Evolutionary conservation across 2,329 filamentous ascomycete species (phyloP), one percentile per base, ranked within the genome.

Genomic region (Aspergillus felis): DNA sequence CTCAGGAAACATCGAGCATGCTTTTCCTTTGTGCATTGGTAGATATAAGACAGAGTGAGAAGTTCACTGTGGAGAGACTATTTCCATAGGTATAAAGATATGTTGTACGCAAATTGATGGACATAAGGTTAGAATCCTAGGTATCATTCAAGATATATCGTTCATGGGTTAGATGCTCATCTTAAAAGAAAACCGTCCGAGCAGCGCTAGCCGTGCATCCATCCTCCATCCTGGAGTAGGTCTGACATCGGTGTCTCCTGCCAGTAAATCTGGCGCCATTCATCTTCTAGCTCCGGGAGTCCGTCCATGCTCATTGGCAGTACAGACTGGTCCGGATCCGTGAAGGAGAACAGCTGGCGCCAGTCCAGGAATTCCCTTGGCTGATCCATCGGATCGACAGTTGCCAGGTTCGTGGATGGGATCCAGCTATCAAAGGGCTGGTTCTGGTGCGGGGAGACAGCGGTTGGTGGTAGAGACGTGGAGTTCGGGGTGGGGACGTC

Each of bases 251-350:
- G 74, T 1, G 73, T 72, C 54, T 77, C 75, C 58, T 76, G 74
- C 68, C 74, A 73, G 55, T 78, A 78, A 8, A 78, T 71, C 58
- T 77, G 74, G n/a, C 75, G 71, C 75, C 75, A 78, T 62, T 78
- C 75, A 44, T 77, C 72, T 61, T 77, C 74, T 55, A 77, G 65
- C 50, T 77, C 74, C 4, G 72, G 69, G 3, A 76, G 61, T 22
- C 72, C 71, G 51, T 76, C 75, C 49, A 73, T 65, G 5, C 70
- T 66, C 60, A 75, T 70, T 2, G 74, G 71, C 5, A 70, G 71
- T 4, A 69, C 67, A 3, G 73, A 68, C 27, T 74, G 68, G 14
- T 75, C 74, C 17, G 71, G 60, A 56, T 75, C 74, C 3, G 69
- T 69, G 49, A 76, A 76, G 12, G 74, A 71, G 56, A 77, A 77